Evolutionary conservation across 2,329 filamentous ascomycete genomes (phyloP).

Genomic region (Apiospora rasikravindrae): DNA sequence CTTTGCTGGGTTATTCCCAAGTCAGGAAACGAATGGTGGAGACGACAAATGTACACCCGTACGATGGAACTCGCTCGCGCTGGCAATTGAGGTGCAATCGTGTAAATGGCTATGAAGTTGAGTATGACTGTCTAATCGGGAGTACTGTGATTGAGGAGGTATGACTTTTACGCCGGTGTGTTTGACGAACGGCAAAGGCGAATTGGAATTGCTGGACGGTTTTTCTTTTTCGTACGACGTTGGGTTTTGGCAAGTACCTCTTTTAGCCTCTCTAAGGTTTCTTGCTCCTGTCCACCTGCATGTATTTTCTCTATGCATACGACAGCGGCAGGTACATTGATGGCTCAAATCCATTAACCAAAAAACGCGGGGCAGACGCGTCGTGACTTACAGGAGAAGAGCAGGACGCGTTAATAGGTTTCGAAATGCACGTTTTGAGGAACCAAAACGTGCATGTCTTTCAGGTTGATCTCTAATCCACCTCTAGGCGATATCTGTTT

Average conservation of each 20-base stretch:
- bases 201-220: not conserved
- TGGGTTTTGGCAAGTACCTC: not conserved
- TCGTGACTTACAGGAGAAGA: not conserved
- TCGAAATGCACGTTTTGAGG: no score
- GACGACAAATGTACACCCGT: not conserved
- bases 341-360: not conserved
- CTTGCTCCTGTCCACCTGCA: not conserved
- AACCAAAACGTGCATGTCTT: no score
- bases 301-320: not conserved
- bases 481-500: not conserved
- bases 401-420: not conserved
- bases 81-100: not conserved
- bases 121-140: not conserved
- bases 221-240: not conserved
- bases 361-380: constrained; percentile 10
- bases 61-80: not conserved
- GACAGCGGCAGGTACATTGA: not conserved
- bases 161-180: not conserved
- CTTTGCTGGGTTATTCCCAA: constrained; percentile 9
- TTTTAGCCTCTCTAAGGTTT: not conserved
- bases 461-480: not conserved
- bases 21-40: constrained; percentile 7
- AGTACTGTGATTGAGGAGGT: not conserved
- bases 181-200: not conserved
- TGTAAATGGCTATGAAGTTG: no score